These are phyloP conservation scores for Nakaseomyces uthaithaninus DNA, from an alignment of 1,139 yeast species.

Conservation along the genomic window DNA sequence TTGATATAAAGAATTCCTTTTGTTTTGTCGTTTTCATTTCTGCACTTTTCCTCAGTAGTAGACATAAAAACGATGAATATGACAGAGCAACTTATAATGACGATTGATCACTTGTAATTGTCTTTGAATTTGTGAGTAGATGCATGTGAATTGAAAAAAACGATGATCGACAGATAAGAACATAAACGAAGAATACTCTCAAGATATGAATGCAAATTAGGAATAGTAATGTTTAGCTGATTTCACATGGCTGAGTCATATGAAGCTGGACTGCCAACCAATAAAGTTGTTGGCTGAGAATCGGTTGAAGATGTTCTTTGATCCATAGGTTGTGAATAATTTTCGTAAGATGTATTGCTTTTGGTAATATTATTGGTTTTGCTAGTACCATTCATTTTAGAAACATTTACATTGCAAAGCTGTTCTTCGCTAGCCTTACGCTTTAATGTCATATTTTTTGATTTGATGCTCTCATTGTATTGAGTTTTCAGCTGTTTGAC, in stretches of 20 bases:
- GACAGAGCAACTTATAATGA: no score
- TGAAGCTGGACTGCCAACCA: conserved; percentile 5
- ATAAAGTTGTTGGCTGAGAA: conserved; percentile 3
- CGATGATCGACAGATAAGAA: no score
- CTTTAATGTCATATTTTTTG: neutral
- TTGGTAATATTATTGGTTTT: neutral
- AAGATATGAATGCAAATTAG: no score
- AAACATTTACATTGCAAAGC: neutral
- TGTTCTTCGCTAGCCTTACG: conserved; percentile 3
- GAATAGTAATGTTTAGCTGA: no score
- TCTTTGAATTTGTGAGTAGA: no score
- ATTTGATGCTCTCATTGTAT: conserved; percentile 7
- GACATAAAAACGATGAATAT: no score
- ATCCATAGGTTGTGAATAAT: neutral
- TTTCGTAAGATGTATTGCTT: neutral
- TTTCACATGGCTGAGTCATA: conserved; percentile 1
- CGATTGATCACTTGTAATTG: no score
- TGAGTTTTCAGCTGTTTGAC: conserved; percentile 28
- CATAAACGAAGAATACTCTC: no score
- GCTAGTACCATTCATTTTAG: conserved; percentile 2
- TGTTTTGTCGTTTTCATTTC: no score
- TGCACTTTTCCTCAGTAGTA: no score
- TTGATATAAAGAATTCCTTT: no score
- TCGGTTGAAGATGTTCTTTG: conserved; percentile 3
- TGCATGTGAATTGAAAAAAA: no score